Evolutionary conservation across 352 stramenopile species (phyloP).

Genomic region (Globisporangium camurandrum): DNA sequence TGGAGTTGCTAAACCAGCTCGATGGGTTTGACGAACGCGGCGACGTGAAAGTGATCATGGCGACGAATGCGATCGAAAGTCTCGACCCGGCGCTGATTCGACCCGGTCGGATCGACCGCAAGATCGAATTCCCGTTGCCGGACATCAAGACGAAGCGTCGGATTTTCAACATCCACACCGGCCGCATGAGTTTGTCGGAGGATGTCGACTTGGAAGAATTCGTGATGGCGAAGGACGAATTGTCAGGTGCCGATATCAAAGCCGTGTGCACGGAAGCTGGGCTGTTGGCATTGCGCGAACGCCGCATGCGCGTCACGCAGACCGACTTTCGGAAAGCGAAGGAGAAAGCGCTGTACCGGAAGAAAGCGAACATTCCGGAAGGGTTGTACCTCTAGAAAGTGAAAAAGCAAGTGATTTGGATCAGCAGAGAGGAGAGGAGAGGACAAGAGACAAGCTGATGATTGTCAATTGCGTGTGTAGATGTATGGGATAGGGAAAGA

Average conservation of each 20-base stretch:
- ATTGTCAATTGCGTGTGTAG: too few relatives aligned
- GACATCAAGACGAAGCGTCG: conserved; percentile 99
- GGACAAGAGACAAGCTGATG: too few relatives aligned
- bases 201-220: conserved; percentile 99
- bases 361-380: conserved; percentile 99
- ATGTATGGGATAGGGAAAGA: too few relatives aligned
- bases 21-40: conserved; percentile 99
- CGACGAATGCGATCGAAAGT: conserved; percentile 99
- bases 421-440: too few relatives aligned
- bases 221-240: conserved; percentile 99
- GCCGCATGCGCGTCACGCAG: conserved; percentile 99
- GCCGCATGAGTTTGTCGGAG: conserved; percentile 95
- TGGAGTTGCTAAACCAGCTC: conserved; percentile 99
- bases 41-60: conserved; percentile 99
- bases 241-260: conserved; percentile 99
- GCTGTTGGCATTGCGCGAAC: conserved; percentile 97
- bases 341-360: conserved; percentile 99
- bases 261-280: conserved; percentile 99
- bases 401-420: neutral
- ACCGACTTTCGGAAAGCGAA: conserved; percentile 99
- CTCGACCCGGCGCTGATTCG: conserved; percentile 98
- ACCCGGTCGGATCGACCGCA: conserved; percentile 99
- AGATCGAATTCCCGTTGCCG: conserved; percentile 99
- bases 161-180: conserved; percentile 99
- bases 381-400: conserved; percentile 95